phyloP scores from a whole-genome alignment of 257 asterid genomes.

The Nicotiana tabacum region DNA sequence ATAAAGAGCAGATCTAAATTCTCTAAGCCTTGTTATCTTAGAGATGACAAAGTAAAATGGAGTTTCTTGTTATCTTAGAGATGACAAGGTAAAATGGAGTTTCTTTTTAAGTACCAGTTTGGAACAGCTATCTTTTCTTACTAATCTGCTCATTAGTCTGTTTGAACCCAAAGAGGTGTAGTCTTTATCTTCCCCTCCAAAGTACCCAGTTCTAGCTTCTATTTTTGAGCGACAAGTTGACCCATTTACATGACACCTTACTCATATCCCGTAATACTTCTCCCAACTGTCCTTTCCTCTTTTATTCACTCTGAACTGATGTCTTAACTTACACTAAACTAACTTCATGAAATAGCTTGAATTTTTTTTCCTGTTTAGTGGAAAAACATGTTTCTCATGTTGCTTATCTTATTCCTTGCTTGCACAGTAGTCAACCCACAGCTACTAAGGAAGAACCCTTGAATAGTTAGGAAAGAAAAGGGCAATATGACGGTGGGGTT shows the following conservation, averaged over 20 bases:
- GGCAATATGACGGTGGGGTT: neutral
- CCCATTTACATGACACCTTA: neutral
- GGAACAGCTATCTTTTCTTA: neutral
- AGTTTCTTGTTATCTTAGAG: neutral
- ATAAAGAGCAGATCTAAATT: neutral
- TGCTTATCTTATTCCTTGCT: neutral
- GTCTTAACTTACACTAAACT: neutral
- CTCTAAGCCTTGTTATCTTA: neutral
- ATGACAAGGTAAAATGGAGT: neutral
- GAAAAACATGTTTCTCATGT: neutral
- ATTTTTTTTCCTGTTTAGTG: neutral
- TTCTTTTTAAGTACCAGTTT: neutral
- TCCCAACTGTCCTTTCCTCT: neutral
- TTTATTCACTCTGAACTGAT: neutral
- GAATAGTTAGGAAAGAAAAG: neutral
- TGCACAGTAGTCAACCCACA: neutral
- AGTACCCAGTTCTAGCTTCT: neutral
- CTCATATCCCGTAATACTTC: neutral
- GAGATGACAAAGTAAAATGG: neutral
- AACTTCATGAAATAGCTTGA: neutral
- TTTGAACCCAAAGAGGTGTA: neutral
- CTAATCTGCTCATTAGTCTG: neutral
- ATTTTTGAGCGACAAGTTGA: neutral
- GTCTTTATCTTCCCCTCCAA: neutral
- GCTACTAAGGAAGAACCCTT: neutral